A percentile compares a stretch with the other conserved stretches of the same genome.
phyloP scores from a whole-genome alignment of 164 flowering plant genomes.

The Stephania cephalantha region DNA sequence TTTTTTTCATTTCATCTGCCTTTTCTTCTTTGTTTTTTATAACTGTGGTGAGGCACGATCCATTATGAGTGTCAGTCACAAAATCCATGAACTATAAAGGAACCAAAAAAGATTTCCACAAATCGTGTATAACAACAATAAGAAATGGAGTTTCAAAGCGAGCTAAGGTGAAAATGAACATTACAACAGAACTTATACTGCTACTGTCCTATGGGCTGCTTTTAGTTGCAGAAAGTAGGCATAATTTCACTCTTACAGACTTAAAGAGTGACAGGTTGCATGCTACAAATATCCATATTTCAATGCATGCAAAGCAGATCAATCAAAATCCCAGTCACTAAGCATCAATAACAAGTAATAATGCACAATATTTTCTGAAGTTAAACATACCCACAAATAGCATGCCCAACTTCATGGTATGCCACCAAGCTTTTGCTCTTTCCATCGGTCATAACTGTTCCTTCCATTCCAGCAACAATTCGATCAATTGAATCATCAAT shows the following conservation, averaged over 20 bases:
- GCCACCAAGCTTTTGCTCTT: conserved; percentile 89
- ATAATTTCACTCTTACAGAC: background rate
- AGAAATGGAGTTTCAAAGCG: no score
- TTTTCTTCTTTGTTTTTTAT: no score
- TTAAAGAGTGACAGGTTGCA: background rate
- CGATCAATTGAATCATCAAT: conserved; percentile 89
- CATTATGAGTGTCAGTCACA: no score
- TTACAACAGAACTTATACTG: no score
- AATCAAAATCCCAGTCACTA: background rate
- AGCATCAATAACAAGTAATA: background rate
- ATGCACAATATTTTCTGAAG: background rate
- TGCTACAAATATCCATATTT: background rate
- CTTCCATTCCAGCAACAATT: conserved; percentile 95
- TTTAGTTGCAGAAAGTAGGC: no score
- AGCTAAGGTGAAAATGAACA: no score
- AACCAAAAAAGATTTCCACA: no score
- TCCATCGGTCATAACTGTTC: conserved; percentile 90
- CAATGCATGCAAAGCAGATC: background rate
- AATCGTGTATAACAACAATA: no score
- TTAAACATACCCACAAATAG: conserved; percentile 71
- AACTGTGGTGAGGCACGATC: no score
- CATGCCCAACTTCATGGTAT: conserved; percentile 97
- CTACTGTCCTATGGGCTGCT: no score
- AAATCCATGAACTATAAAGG: no score
- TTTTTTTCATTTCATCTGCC: background rate